A percentile compares a stretch with the other conserved stretches of the same genome.
Evolutionary conservation across 208 protist species (phyloP).

Genomic region (Leishmania arabica): DNA sequence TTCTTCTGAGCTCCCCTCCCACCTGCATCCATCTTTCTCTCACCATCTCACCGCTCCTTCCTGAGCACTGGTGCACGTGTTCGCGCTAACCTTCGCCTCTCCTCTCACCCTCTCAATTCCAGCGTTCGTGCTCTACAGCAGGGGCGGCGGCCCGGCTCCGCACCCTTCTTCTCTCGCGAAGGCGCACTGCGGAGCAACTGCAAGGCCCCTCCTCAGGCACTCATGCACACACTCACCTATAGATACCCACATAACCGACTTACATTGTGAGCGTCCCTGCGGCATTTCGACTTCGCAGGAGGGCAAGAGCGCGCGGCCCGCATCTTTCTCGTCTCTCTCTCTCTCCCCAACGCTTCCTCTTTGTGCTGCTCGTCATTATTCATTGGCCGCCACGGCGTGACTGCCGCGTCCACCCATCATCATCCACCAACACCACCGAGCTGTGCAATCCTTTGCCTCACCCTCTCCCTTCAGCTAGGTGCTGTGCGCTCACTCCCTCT

Average conservation of each 20-base stretch:
- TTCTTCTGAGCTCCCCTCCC: background rate
- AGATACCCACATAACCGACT: background rate
- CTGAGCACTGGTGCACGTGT: background rate
- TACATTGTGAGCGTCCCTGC: background rate
- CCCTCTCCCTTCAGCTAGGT: background rate
- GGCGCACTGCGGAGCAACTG: background rate
- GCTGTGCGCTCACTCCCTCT: too few species aligned
- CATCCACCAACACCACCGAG: background rate
- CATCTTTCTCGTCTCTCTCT: background rate
- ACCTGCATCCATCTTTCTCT: background rate
- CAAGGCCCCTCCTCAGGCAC: background rate
- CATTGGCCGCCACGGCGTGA: background rate
- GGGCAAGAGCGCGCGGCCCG: background rate
- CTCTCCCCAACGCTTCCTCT: background rate
- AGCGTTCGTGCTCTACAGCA: background rate
- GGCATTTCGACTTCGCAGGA: background rate
- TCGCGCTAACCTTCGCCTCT: background rate
- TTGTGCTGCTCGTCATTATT: too few species aligned
- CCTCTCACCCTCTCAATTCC: background rate
- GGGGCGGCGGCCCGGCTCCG: background rate
- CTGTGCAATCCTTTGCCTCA: background rate
- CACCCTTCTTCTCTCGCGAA: background rate
- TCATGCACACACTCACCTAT: background rate
- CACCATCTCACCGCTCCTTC: background rate
- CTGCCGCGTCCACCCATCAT: background rate